These are phyloP conservation scores for Geosmithia morbida DNA, from an alignment of 2,329 filamentous ascomycete genomes.

Conservation along the genomic window DNA sequence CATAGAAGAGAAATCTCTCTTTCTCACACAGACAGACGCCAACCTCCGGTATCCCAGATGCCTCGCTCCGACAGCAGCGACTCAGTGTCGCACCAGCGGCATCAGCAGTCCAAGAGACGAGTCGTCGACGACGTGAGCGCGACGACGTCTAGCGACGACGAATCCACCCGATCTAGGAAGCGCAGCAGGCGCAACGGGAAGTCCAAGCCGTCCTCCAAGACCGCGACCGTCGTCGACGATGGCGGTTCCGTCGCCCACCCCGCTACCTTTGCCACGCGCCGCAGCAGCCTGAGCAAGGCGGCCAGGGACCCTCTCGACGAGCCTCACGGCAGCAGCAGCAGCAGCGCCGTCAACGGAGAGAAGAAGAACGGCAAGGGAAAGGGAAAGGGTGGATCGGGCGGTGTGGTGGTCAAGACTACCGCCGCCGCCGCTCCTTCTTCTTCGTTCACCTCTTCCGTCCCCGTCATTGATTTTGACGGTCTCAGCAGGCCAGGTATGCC, in stretches of 20 bases:
- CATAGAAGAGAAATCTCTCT: too few relatives aligned
- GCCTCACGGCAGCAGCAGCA: slow-evolving; percentile 21
- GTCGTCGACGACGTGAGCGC: slow-evolving; percentile 9
- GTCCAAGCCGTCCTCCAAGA: slow-evolving; percentile 2
- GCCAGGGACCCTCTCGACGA: slow-evolving; percentile 47
- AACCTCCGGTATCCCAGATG: too few relatives aligned
- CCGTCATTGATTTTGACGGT: slow-evolving; percentile 47
- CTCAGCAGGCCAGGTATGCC: slow-evolving; percentile 41
- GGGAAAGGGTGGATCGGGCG: neutral
- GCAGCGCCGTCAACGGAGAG: neutral
- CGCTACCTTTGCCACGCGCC: slow-evolving; percentile 23
- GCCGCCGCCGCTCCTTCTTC: neutral
- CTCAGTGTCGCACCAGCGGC: neutral
- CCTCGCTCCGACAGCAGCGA: slow-evolving; percentile 1
- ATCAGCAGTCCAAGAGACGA: slow-evolving; percentile 16
- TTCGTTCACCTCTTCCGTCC: slow-evolving; percentile 24
- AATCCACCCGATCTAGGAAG: slow-evolving; percentile 10
- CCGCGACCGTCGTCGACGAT: slow-evolving; percentile 10
- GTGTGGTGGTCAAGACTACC: neutral
- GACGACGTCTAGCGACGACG: slow-evolving; percentile 13
- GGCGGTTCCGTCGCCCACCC: slow-evolving; percentile 13
- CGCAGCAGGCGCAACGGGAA: slow-evolving; percentile 12
- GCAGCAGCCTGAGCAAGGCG: slow-evolving; percentile 43
- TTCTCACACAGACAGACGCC: neutral
- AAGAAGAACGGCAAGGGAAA: slow-evolving; percentile 10